Evolutionary conservation across 1,284 basidiomycete species (phyloP).

Genomic region (Lentinus polychrous): DNA sequence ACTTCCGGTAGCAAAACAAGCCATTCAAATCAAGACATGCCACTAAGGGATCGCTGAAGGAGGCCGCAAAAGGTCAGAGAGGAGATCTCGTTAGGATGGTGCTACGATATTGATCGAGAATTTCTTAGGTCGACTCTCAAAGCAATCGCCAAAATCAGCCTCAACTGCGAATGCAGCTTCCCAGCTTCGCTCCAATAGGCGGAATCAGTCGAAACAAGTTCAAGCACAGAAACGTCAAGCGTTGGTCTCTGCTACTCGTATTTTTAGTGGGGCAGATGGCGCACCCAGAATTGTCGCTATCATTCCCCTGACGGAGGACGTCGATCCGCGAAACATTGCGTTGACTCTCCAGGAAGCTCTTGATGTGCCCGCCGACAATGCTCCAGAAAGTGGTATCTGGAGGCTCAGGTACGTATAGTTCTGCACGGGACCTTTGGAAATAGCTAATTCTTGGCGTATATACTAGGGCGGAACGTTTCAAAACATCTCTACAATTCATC

Average conservation of each 20-base stretch:
- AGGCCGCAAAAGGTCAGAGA: constrained; percentile 69
- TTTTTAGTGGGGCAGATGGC: constrained; percentile 74
- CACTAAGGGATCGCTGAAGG: constrained; percentile 75
- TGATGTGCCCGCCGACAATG: constrained; percentile 49
- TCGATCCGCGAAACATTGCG: constrained; percentile 46
- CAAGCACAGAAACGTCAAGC: constrained; percentile 67
- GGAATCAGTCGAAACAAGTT: constrained; percentile 75
- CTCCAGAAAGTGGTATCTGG: constrained; percentile 51
- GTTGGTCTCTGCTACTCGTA: constrained; percentile 61
- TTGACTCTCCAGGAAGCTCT: constrained; percentile 60
- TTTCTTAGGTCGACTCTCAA: constrained; percentile 44
- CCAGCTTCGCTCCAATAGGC: constrained; percentile 62
- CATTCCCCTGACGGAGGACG: constrained; percentile 69
- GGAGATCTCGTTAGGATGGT: background rate
- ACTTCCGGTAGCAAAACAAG: constrained; percentile 67
- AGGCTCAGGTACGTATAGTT: constrained; percentile 60
- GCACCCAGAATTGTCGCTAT: constrained; percentile 77
- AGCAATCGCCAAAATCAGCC: constrained; percentile 46
- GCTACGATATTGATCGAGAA: background rate
- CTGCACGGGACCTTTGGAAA: constrained; percentile 1
- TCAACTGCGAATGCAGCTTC: constrained; percentile 35
- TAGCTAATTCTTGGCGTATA: constrained; percentile 8
- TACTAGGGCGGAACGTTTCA: constrained; percentile 75
- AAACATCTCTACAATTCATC: constrained; percentile 84
- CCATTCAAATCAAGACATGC: constrained; percentile 86